phyloP scores from a whole-genome alignment of 441 rosid genomes.

The Theobroma grandiflorum region DNA sequence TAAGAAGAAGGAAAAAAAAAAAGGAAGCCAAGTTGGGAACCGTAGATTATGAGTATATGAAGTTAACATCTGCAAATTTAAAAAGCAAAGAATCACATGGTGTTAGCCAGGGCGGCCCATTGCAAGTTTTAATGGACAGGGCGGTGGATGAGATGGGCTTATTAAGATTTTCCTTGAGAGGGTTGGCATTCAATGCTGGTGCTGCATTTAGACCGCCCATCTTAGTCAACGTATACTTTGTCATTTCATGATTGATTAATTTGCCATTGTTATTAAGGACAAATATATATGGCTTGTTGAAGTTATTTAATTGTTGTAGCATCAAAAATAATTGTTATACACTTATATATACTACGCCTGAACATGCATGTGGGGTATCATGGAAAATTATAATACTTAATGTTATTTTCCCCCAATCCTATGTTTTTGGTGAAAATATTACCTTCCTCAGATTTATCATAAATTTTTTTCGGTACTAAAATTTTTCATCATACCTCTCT shows the following conservation, averaged over 20 bases:
- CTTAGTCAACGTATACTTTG: constrained; percentile 4
- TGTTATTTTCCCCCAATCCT: too few species aligned
- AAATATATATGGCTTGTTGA: neutral
- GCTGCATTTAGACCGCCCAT: neutral
- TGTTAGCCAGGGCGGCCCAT: constrained; percentile 12
- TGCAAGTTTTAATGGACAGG: neutral
- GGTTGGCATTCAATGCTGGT: constrained; percentile 10
- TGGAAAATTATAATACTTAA: neutral
- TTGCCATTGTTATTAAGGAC: neutral
- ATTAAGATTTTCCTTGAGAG: neutral
- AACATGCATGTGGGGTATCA: neutral
- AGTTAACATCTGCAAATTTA: neutral
- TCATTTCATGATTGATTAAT: neutral
- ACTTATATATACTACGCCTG: neutral
- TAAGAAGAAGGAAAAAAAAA: neutral
- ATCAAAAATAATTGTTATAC: neutral
- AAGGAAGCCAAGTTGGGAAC: neutral
- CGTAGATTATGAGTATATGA: neutral
- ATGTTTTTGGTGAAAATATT: too few species aligned
- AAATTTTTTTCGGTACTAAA: too few species aligned
- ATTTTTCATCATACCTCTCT: too few species aligned
- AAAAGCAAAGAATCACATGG: constrained; percentile 9
- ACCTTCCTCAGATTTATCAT: too few species aligned
- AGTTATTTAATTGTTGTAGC: neutral
- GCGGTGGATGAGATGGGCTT: constrained; percentile 4